These are phyloP conservation scores for Histomonas meleagridis DNA, from an alignment of 208 protist genomes.

Conservation along the genomic window DNA sequence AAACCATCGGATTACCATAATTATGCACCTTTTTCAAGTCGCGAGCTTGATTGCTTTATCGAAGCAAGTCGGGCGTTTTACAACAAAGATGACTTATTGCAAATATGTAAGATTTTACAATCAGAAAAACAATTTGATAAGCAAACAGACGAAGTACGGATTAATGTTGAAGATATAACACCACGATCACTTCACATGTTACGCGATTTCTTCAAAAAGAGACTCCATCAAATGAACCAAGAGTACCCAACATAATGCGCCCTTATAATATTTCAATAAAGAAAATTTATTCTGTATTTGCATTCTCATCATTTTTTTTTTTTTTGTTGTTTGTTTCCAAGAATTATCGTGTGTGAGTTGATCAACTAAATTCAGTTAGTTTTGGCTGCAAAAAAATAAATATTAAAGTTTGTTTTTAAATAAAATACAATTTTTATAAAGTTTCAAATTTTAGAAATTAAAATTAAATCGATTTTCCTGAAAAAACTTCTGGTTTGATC, in stretches of 20 bases:
- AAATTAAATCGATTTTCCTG: no score
- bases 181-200: neutral
- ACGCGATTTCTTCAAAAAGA: slow-evolving; percentile 8
- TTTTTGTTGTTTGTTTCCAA: no score
- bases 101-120: neutral
- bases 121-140: neutral
- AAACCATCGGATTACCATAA: neutral
- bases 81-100: neutral
- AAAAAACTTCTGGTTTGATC: no score
- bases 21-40: neutral
- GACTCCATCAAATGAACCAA: neutral
- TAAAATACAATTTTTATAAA: no score
- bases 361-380: no score
- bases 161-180: neutral
- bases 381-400: no score
- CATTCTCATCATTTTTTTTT: no score
- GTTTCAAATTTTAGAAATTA: no score
- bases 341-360: no score
- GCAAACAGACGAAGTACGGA: neutral
- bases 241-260: neutral
- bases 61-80: neutral
- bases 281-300: no score
- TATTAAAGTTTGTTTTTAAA: no score
- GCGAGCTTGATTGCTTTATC: neutral
- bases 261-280: no score